Conservation (phyloP, 116 monocot genomes). For the Phalaenopsis hybrid region DNA sequence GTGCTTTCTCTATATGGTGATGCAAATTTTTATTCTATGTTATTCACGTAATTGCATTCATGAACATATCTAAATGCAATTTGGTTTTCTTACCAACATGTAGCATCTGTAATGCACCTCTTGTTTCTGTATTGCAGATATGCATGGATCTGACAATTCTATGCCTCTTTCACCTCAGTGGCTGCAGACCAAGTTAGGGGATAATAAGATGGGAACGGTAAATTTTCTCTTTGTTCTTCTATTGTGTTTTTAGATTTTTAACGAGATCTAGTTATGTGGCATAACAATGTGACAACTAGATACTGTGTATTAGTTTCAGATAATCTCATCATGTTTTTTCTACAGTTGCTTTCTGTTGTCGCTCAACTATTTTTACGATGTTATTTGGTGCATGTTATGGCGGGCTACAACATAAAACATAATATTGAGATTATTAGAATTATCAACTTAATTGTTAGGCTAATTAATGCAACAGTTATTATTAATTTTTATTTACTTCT, state of each 20-base stretch:
- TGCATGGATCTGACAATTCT: constrained; percentile 40
- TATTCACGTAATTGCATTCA: background rate
- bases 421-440: background rate
- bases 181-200: constrained; percentile 71
- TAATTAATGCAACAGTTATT: no score
- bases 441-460: no score
- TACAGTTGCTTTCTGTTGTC: background rate
- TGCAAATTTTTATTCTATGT: background rate
- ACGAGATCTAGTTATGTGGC: background rate
- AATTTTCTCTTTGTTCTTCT: background rate
- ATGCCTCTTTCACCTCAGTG: constrained; percentile 85
- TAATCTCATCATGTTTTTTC: background rate
- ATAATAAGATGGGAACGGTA: constrained; percentile 37
- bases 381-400: background rate
- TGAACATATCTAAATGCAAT: background rate
- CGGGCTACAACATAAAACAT: background rate
- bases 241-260: background rate
- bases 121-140: constrained; percentile 36
- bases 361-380: background rate
- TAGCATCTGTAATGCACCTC: background rate
- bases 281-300: background rate
- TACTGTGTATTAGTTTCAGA: background rate
- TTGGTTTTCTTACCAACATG: background rate
- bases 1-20: background rate
- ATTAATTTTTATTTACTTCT: no score